phyloP scores from a whole-genome alignment of 2,329 filamentous ascomycete species.

The Stagonosporopsis rhizophila region DNA sequence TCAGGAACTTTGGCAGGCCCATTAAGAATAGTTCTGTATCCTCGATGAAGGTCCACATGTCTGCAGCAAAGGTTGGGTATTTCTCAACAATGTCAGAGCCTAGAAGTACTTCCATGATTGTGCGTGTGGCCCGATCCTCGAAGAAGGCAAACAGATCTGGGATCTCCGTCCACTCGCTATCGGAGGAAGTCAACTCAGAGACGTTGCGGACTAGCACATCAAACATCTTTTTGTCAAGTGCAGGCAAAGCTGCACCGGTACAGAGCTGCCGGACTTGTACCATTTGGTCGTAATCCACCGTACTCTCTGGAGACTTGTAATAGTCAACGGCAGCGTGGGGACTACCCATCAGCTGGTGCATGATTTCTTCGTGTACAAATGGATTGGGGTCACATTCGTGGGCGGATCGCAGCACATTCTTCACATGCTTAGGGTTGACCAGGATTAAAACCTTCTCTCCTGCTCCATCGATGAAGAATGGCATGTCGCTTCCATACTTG shows the following conservation, averaged over 20 bases:
- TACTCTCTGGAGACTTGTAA: constrained; percentile 15
- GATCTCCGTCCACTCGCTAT: constrained; percentile 16
- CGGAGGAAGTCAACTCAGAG: background rate
- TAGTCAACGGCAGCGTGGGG: constrained; percentile 23
- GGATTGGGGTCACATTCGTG: constrained; percentile 24
- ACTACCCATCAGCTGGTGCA: constrained; percentile 25
- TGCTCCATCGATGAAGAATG: constrained; percentile 28
- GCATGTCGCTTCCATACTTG: constrained; percentile 22
- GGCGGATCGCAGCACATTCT: constrained; percentile 8
- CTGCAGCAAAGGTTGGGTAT: constrained; percentile 18
- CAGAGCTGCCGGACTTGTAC: background rate
- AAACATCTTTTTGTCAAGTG: constrained; percentile 14
- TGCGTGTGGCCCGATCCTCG: constrained; percentile 11
- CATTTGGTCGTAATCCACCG: background rate
- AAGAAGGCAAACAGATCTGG: constrained; percentile 23
- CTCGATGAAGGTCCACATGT: constrained; percentile 29
- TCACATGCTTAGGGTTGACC: constrained; percentile 24
- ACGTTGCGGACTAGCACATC: constrained; percentile 17
- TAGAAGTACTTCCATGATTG: constrained; percentile 16
- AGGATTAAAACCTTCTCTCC: constrained; percentile 26
- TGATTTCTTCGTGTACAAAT: constrained; percentile 25
- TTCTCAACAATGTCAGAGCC: constrained; percentile 17
- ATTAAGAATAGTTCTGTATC: constrained; percentile 21
- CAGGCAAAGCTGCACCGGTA: background rate
- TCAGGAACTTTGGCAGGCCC: constrained; percentile 21